A percentile compares a stretch with the other conserved stretches of the same genome.
Conservation (phyloP, 1,284 basidiomycete genomes). For the Trichosporon coremiiforme region DNA sequence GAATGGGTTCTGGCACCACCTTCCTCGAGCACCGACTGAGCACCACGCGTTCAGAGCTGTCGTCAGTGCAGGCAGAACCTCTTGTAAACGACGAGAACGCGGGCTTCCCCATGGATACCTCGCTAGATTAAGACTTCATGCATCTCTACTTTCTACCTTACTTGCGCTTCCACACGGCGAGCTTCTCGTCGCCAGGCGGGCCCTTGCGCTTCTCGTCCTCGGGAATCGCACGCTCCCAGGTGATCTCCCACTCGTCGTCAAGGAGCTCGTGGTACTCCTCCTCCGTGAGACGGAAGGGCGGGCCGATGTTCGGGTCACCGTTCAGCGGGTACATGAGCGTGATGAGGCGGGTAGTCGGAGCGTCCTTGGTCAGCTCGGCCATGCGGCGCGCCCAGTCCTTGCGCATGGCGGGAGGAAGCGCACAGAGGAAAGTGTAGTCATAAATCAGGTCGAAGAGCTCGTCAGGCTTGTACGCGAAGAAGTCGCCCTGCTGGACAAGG, state of each 20-base stretch:
- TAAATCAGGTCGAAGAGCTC: conserved; percentile 64
- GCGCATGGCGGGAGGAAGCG: conserved; percentile 64
- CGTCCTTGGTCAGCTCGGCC: conserved; percentile 62
- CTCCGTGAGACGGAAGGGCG: conserved; percentile 66
- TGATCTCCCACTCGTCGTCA: conserved; percentile 53
- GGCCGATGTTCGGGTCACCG: conserved; percentile 57
- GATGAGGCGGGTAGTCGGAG: conserved; percentile 63
- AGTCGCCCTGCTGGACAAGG: conserved; percentile 60
- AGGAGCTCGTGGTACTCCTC: conserved; percentile 65
- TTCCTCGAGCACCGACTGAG: neutral
- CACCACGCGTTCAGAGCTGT: neutral
- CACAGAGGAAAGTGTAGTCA: conserved; percentile 76
- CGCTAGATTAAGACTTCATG: neutral
- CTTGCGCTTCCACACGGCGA: conserved; percentile 31
- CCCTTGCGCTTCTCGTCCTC: conserved; percentile 53
- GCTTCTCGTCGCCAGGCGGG: conserved; percentile 29
- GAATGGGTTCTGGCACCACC: conserved; percentile 5
- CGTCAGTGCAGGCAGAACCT: neutral
- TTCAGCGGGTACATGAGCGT: conserved; percentile 63
- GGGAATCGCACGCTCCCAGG: conserved; percentile 64
- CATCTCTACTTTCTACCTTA: neutral
- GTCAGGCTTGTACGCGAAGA: conserved; percentile 61
- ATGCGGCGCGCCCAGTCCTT: conserved; percentile 65
- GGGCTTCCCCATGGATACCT: neutral
- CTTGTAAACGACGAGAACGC: neutral